Percentiles rank a stretch among this genome's conserved stretches.
phyloP scores from a whole-genome alignment of 768 basidiomycete species.

The Kwoniella mangroviensis region DNA sequence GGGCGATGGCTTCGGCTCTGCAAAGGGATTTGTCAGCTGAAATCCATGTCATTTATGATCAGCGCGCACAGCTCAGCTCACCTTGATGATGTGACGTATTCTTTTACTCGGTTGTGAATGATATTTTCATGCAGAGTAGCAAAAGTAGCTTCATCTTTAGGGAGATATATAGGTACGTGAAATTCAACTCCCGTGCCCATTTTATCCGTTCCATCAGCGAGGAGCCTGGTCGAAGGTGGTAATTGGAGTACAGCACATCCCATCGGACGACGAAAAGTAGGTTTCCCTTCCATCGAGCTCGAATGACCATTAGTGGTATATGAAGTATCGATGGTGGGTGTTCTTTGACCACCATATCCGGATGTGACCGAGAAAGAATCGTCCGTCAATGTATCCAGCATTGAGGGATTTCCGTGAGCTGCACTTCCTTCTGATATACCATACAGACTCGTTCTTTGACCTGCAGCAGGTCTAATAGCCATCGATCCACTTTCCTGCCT shows the following conservation, averaged over 20 bases:
- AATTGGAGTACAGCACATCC: slow-evolving; percentile 94
- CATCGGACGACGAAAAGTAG: slow-evolving; percentile 77
- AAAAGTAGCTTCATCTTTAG: slow-evolving; percentile 80
- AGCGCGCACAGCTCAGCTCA: no score
- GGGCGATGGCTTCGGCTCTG: slow-evolving; percentile 84
- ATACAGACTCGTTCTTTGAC: slow-evolving; percentile 19
- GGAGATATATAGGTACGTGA: slow-evolving; percentile 84
- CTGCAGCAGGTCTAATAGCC: slow-evolving; percentile 11
- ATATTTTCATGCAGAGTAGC: slow-evolving; percentile 96
- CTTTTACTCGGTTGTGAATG: slow-evolving; percentile 74
- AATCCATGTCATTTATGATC: not conserved
- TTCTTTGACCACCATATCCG: slow-evolving; percentile 37
- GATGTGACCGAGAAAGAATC: slow-evolving; percentile 54
- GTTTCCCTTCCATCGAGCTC: slow-evolving; percentile 27
- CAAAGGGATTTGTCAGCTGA: slow-evolving; percentile 9
- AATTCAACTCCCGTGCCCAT: slow-evolving; percentile 70
- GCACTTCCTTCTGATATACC: slow-evolving; percentile 19
- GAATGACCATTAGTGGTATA: slow-evolving; percentile 24
- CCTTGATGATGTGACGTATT: slow-evolving; percentile 83
- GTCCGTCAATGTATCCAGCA: slow-evolving; percentile 37
- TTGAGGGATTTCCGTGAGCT: slow-evolving; percentile 11
- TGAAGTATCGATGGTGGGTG: slow-evolving; percentile 31
- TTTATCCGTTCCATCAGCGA: slow-evolving; percentile 68
- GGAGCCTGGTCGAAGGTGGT: slow-evolving; percentile 72
- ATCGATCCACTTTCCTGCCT: slow-evolving; percentile 60